phyloP scores from a whole-genome alignment of 2,329 filamentous ascomycete species.

The Hypoxylon sp. region DNA sequence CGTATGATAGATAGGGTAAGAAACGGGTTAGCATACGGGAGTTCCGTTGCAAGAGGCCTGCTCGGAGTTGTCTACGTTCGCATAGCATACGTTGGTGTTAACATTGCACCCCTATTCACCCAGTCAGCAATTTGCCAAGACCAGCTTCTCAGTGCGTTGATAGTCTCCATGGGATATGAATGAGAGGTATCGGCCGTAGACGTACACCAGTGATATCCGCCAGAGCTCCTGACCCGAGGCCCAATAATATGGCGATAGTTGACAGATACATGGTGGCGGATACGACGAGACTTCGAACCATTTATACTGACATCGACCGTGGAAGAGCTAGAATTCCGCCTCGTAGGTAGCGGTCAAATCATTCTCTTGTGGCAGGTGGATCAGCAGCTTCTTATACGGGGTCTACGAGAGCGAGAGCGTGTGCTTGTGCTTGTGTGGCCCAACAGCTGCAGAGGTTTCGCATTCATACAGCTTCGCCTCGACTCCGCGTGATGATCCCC shows the following conservation, averaged over 20 bases:
- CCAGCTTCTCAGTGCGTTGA: not conserved
- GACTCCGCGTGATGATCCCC: not conserved
- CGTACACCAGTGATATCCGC: conserved; percentile 19
- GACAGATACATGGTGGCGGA: conserved; percentile 17
- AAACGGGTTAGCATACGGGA: conserved; percentile 6
- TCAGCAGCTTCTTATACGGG: conserved; percentile 2
- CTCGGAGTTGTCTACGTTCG: conserved; percentile 19
- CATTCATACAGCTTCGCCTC: not conserved
- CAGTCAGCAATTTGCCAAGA: conserved; percentile 1
- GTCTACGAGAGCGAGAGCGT: not conserved
- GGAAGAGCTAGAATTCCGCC: not conserved
- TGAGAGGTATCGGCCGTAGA: not conserved
- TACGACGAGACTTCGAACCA: not conserved
- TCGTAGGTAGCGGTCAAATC: not conserved
- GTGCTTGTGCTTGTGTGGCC: not conserved
- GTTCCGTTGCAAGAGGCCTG: conserved; percentile 18
- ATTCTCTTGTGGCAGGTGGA: not conserved
- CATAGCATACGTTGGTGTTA: conserved; percentile 23
- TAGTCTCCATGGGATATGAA: not conserved
- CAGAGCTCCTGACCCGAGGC: conserved; percentile 17
- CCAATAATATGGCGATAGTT: conserved; percentile 17
- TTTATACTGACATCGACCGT: not conserved
- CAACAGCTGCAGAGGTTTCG: not conserved
- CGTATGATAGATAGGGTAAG: not conserved
- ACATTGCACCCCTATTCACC: conserved; percentile 14